These are phyloP conservation scores for Thalia dealbata DNA, from an alignment of 176 grass and related monocot species.

Conservation along the genomic window DNA sequence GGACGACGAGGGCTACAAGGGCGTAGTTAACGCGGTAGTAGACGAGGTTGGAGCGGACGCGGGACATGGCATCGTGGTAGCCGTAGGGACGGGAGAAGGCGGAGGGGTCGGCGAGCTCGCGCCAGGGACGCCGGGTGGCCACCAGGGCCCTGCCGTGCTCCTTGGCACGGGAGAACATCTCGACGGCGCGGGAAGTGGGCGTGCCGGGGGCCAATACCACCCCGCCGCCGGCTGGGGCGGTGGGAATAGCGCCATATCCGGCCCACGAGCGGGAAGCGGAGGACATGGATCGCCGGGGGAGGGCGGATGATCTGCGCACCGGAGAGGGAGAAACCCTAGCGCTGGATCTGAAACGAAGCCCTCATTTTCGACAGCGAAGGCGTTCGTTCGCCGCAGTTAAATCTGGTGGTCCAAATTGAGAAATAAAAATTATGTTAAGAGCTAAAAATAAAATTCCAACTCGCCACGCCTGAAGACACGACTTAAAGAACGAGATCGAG, in stretches of 20 bases:
- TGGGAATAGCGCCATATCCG: background rate
- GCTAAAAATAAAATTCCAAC: too few relatives aligned
- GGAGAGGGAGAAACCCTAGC: background rate
- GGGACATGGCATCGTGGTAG: slow-evolving; percentile 9
- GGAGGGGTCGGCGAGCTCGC: background rate
- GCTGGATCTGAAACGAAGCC: background rate
- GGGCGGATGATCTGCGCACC: background rate
- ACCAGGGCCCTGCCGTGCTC: background rate
- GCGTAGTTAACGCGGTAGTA: slow-evolving; percentile 98
- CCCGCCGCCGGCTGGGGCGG: background rate
- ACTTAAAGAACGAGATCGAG: too few relatives aligned
- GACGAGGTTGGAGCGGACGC: slow-evolving; percentile 31
- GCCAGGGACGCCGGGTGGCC: slow-evolving; percentile 9
- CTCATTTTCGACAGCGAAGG: background rate
- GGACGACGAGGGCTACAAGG: background rate
- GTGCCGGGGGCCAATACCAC: background rate
- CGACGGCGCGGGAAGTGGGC: background rate
- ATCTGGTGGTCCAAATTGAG: background rate
- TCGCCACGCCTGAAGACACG: too few relatives aligned
- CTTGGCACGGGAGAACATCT: slow-evolving; percentile 16
- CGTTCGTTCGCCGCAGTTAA: background rate
- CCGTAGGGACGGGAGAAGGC: slow-evolving; percentile 16
- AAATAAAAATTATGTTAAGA: too few relatives aligned
- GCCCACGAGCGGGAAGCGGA: background rate
- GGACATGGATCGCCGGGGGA: background rate